Evolutionary conservation across 108 stramenopile genomes (phyloP).

Genomic region (Pseudonitzschia delicatissima): DNA sequence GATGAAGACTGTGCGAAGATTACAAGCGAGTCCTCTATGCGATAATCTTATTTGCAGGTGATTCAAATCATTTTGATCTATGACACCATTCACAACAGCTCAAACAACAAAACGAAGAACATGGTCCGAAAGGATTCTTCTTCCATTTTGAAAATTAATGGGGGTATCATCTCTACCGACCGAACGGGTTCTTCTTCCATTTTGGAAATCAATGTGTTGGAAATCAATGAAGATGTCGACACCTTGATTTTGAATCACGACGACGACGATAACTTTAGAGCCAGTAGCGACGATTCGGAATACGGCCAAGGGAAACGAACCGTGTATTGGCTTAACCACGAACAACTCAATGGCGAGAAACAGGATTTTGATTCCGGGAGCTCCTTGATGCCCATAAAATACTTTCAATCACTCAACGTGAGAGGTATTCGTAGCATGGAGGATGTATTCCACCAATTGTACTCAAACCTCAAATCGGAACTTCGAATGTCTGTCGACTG

Average conservation of each 20-base stretch:
- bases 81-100: not conserved
- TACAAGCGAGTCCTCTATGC: no score
- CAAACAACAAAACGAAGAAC: not conserved
- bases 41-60: no score
- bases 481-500: conserved; percentile 47
- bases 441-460: not conserved
- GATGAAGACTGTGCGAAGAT: no score
- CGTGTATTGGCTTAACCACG: conserved; percentile 1
- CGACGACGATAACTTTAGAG: not conserved
- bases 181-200: not conserved
- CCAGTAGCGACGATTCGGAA: not conserved
- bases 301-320: not conserved
- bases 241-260: no score
- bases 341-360: not conserved
- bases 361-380: conserved; percentile 3
- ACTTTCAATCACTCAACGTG: not conserved
- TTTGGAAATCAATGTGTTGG: not conserved
- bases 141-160: not conserved
- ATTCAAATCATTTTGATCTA: conserved; percentile 9
- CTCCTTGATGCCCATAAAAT: not conserved
- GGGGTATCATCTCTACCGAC: not conserved
- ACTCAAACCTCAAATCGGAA: not conserved
- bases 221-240: no score
- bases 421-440: not conserved
- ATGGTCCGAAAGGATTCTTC: not conserved